A percentile compares a stretch with the other conserved stretches of the same genome.
Evolutionary conservation across 345 rosid species (phyloP).

Genomic region (Raphanus raphanistrum): DNA sequence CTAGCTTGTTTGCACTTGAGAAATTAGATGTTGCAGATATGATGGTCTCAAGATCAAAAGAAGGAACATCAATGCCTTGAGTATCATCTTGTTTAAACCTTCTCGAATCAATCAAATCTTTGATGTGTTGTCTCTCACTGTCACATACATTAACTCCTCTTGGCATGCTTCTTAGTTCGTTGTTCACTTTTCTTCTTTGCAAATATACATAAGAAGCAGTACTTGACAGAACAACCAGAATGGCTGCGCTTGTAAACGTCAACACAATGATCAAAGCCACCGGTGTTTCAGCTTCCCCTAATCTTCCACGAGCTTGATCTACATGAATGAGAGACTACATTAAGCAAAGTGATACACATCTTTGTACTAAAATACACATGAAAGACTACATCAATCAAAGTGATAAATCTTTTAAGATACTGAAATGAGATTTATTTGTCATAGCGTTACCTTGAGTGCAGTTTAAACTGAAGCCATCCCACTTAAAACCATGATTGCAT

Average conservation of each 20-base stretch:
- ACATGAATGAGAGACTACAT: constrained; percentile 17
- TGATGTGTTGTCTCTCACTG: constrained; percentile 47
- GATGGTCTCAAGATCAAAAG: constrained; percentile 55
- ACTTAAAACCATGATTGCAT: constrained; percentile 44
- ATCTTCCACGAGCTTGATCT: constrained; percentile 28
- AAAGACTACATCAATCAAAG: background rate
- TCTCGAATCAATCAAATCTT: constrained; percentile 52
- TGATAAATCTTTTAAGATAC: too few species aligned
- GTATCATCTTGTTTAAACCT: background rate
- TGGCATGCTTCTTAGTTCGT: constrained; percentile 40
- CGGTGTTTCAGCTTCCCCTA: constrained; percentile 26
- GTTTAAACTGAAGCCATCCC: constrained; percentile 50
- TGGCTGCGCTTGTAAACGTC: constrained; percentile 38
- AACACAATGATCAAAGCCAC: constrained; percentile 42
- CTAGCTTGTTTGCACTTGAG: constrained; percentile 63
- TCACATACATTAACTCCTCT: constrained; percentile 46
- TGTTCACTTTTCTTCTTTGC: constrained; percentile 42
- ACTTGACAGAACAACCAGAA: constrained; percentile 42
- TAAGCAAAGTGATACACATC: background rate
- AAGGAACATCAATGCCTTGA: constrained; percentile 43
- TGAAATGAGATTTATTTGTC: too few species aligned
- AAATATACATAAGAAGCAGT: constrained; percentile 38
- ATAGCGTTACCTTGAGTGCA: constrained; percentile 47
- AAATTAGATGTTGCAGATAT: constrained; percentile 64
- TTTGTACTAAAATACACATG: background rate